phyloP scores from a whole-genome alignment of 2,329 filamentous ascomycete species.

The Alternaria metachromatica region DNA sequence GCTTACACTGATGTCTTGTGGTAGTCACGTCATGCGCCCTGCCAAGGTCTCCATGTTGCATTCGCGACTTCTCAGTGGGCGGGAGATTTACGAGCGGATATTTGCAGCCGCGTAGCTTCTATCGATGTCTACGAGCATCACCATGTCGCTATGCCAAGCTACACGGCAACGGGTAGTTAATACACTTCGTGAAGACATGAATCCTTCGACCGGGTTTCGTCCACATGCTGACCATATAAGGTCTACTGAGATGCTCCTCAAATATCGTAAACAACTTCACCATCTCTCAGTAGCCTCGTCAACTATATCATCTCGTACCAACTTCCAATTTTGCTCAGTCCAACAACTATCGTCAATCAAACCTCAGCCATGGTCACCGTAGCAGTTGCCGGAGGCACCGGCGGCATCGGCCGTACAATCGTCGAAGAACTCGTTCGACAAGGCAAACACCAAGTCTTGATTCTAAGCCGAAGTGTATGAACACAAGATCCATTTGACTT shows the following conservation, averaged over 20 bases:
- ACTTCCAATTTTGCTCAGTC: neutral
- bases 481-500: neutral
- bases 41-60: neutral
- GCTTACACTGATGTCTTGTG: neutral
- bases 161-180: neutral
- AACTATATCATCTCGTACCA: neutral
- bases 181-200: neutral
- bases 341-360: neutral
- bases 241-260: neutral
- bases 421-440: slow-evolving; percentile 21
- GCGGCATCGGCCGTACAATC: slow-evolving; percentile 25
- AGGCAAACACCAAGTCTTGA: slow-evolving; percentile 19
- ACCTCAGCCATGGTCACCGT: slow-evolving; percentile 14
- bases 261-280: neutral
- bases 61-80: neutral
- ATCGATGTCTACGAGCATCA: neutral
- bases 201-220: neutral
- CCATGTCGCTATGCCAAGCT: neutral
- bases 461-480: slow-evolving; percentile 23
- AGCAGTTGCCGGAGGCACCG: slow-evolving; percentile 32
- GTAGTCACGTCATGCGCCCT: neutral
- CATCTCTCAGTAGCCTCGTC: neutral
- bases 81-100: neutral
- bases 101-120: neutral
- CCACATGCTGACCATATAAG: neutral